Conservation (phyloP, 164 flowering plant genomes). For the Nelumbo lutea region DNA sequence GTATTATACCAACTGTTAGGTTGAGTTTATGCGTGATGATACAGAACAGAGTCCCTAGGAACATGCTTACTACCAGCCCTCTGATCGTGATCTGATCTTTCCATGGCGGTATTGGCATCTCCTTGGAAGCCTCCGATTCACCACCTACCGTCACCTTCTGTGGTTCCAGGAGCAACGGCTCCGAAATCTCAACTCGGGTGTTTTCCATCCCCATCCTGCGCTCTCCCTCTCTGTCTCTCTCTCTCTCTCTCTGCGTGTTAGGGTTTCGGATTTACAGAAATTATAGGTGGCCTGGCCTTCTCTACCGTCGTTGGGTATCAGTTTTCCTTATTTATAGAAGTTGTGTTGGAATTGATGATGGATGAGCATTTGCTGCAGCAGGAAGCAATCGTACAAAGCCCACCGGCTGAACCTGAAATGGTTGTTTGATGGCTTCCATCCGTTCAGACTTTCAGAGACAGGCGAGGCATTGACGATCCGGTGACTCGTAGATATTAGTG, state of each 20-base stretch:
- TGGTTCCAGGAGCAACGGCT: conserved; percentile 39
- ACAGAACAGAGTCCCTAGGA: conserved; percentile 70
- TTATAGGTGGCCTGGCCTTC: background rate
- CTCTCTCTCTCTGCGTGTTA: background rate
- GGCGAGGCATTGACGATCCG: too few relatives aligned
- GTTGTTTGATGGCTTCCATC: too few relatives aligned
- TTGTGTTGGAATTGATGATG: too few relatives aligned
- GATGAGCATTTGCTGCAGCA: too few relatives aligned
- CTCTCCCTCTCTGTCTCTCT: conserved; percentile 5
- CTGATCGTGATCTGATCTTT: conserved; percentile 79
- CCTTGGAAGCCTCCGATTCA: conserved; percentile 15
- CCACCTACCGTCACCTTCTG: conserved; percentile 7
- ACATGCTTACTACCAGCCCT: conserved; percentile 62
- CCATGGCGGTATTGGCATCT: conserved; percentile 76
- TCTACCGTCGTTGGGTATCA: background rate
- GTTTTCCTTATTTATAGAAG: too few relatives aligned
- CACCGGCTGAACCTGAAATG: too few relatives aligned
- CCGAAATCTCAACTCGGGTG: conserved; percentile 37
- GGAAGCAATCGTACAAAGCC: too few relatives aligned
- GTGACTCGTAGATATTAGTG: too few relatives aligned
- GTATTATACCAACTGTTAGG: conserved; percentile 83
- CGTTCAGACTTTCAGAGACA: too few relatives aligned
- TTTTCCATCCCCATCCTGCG: conserved; percentile 43
- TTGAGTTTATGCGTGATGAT: conserved; percentile 88
- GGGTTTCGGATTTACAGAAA: conserved; percentile 2